Conservation (phyloP, 2,329 filamentous ascomycete genomes). For the Teratosphaeriaceae sp. region DNA sequence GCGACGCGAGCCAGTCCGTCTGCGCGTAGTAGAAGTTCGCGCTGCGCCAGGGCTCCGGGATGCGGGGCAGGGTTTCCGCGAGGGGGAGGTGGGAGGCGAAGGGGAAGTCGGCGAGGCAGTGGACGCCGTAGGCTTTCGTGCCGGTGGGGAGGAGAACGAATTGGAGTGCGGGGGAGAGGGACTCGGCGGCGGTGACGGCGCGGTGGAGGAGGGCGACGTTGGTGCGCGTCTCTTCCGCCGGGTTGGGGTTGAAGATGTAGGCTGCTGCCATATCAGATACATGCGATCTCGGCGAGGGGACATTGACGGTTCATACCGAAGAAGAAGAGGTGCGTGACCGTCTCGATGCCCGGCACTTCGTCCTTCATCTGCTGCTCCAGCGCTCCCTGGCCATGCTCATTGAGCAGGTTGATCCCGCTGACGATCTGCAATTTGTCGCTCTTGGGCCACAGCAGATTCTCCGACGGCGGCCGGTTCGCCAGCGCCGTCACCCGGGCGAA, state of each 20-base stretch:
- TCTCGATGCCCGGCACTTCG: conserved; percentile 27
- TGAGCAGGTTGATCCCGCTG: conserved; percentile 37
- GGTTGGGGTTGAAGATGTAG: conserved; percentile 35
- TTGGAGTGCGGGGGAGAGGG: conserved; percentile 30
- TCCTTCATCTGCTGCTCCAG: conserved; percentile 23
- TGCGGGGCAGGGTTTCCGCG: conserved; percentile 25
- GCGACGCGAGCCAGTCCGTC: conserved; percentile 28
- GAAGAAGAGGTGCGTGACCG: conserved; percentile 41
- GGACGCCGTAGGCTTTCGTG: conserved; percentile 36
- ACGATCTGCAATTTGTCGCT: conserved; percentile 36
- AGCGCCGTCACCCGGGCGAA: conserved; percentile 43
- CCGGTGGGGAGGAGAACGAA: conserved; percentile 34
- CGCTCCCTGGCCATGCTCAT: conserved; percentile 32
- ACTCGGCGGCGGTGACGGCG: conserved; percentile 31
- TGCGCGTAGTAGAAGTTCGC: conserved; percentile 33
- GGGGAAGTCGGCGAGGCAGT: conserved; percentile 34
- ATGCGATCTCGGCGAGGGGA: too few species aligned
- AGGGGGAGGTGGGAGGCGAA: conserved; percentile 30
- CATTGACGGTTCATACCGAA: conserved; percentile 29
- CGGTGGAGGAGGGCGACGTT: conserved; percentile 37
- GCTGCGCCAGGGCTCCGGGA: conserved; percentile 23
- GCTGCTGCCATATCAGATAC: conserved; percentile 12
- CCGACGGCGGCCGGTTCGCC: conserved; percentile 38
- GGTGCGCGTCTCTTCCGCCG: conserved; percentile 33
- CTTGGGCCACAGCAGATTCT: conserved; percentile 32